phyloP scores from a whole-genome alignment of 2,329 filamentous ascomycete genomes.

The Xenoacremonium recifei region DNA sequence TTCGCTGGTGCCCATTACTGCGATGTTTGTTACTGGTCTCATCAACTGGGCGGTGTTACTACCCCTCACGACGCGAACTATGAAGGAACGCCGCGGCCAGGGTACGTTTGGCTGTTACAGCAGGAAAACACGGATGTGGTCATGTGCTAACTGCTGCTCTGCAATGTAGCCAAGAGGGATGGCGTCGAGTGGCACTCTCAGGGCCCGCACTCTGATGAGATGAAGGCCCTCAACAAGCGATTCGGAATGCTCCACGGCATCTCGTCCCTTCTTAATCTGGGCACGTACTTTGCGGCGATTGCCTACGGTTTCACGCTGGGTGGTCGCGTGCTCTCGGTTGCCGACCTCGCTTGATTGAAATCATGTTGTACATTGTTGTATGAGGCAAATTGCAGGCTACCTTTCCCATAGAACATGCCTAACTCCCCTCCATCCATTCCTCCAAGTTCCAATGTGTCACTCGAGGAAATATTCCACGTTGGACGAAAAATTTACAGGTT shows the following conservation, averaged over 20 bases:
- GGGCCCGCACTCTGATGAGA: conserved; percentile 78
- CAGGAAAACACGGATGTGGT: not conserved
- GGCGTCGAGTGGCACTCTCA: conserved; percentile 83
- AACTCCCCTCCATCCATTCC: no score
- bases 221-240: conserved; percentile 74
- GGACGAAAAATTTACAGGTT: no score
- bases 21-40: conserved; percentile 69
- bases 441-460: no score
- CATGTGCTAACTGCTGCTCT: conserved; percentile 20
- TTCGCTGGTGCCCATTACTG: conserved; percentile 66
- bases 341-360: conserved; percentile 21
- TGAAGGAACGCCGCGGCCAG: conserved; percentile 75
- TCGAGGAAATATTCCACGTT: no score
- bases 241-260: conserved; percentile 80
- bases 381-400: not conserved
- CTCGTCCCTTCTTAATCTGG: conserved; percentile 76
- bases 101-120: conserved; percentile 47
- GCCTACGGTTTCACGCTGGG: conserved; percentile 78
- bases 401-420: not conserved
- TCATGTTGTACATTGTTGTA: no score
- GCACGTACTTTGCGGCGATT: conserved; percentile 65
- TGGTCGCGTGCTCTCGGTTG: conserved; percentile 52
- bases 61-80: conserved; percentile 72
- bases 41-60: conserved; percentile 70
- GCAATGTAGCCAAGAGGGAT: conserved; percentile 76